Conservation (phyloP, 495 filamentous ascomycete genomes). For the Recurvomyces mirabilis region DNA sequence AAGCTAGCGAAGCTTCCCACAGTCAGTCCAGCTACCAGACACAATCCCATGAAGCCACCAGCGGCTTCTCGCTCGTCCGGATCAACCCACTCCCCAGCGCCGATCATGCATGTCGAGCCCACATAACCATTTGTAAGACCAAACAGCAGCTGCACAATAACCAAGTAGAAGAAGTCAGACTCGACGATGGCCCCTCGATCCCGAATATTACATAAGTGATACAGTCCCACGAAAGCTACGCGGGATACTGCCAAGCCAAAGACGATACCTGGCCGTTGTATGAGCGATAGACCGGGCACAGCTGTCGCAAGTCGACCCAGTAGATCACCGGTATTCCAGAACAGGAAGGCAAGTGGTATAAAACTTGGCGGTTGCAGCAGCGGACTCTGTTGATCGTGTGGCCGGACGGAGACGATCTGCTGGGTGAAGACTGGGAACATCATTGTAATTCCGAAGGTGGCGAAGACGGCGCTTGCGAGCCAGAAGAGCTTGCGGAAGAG, state of each 20-base stretch:
- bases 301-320: conserved; percentile 60
- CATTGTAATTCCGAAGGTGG: conserved; percentile 80
- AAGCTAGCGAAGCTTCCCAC: conserved; percentile 86
- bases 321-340: conserved; percentile 91
- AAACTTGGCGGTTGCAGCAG: conserved; percentile 64
- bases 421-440: conserved; percentile 87
- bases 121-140: conserved; percentile 80
- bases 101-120: conserved; percentile 82
- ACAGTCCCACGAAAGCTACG: conserved; percentile 66
- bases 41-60: conserved; percentile 88
- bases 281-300: conserved; percentile 48
- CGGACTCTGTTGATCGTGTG: conserved; percentile 37
- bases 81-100: conserved; percentile 64
- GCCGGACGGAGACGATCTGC: conserved; percentile 53
- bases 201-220: conserved; percentile 75
- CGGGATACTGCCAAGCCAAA: conserved; percentile 54
- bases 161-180: conserved; percentile 80
- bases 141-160: conserved; percentile 71
- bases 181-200: conserved; percentile 55
- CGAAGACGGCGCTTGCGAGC: conserved; percentile 56
- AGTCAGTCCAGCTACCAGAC: conserved; percentile 71
- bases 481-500: conserved; percentile 66
- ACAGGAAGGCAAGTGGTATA: conserved; percentile 79
- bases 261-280: conserved; percentile 48
- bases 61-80: conserved; percentile 73